Evolutionary conservation across 371 early-diverging fungal species (phyloP).

Genomic region (Astathelohania contejeani): DNA sequence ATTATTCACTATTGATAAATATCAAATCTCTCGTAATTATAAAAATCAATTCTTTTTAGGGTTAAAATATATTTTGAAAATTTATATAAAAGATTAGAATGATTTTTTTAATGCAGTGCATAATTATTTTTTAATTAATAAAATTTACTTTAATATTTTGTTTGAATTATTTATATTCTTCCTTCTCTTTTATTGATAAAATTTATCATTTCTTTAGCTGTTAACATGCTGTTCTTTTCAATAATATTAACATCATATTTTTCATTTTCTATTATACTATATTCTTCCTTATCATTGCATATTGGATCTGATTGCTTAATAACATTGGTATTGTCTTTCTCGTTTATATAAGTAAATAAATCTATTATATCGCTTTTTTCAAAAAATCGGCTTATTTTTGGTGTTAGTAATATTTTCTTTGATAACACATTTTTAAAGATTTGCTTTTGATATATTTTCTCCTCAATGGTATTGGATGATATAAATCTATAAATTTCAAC

Average conservation of each 20-base stretch:
- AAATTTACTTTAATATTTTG: no score
- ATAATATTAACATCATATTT: not conserved
- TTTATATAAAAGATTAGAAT: no score
- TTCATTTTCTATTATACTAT: not conserved
- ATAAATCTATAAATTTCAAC: slow-evolving; percentile 89
- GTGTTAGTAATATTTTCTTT: slow-evolving; percentile 77
- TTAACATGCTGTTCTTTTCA: not conserved
- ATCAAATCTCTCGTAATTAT: no score
- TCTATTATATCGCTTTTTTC: slow-evolving; percentile 59
- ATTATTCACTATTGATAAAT: no score
- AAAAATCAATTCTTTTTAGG: no score
- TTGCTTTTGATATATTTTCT: slow-evolving; percentile 75
- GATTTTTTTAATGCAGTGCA: no score
- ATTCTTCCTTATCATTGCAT: not conserved
- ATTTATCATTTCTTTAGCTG: not conserved
- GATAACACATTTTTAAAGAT: slow-evolving; percentile 84
- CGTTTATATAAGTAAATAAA: slow-evolving; percentile 61
- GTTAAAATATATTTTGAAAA: no score
- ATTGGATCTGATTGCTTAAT: slow-evolving; percentile 10
- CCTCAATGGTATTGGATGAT: slow-evolving; percentile 84
- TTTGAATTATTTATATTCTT: not conserved
- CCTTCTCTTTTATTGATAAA: not conserved
- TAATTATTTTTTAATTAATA: no score
- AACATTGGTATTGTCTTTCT: slow-evolving; percentile 50
- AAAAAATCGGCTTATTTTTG: slow-evolving; percentile 71